These are phyloP conservation scores for Durusdinium trenchii DNA, from an alignment of 73 alveolate genomes.

Conservation along the genomic window DNA sequence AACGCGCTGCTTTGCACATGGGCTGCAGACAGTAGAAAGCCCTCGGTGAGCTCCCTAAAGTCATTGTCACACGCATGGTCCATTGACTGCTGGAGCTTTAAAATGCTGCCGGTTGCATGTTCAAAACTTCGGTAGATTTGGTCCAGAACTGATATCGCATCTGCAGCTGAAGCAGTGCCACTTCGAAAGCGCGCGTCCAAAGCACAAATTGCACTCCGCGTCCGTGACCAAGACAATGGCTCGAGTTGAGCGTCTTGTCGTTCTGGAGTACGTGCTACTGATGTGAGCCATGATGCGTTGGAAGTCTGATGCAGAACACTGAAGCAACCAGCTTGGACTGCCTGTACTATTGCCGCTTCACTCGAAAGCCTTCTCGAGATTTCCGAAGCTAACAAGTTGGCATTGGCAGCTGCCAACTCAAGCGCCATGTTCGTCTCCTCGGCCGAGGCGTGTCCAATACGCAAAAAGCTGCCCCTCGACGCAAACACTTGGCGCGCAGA, in stretches of 20 bases:
- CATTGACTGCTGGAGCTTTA: not conserved
- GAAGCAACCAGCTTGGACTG: not conserved
- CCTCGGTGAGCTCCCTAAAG: conserved; percentile 59
- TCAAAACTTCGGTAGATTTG: conserved; percentile 48
- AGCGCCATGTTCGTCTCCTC: conserved; percentile 10
- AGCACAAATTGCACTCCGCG: conserved; percentile 31
- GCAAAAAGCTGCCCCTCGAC: not conserved
- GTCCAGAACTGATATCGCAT: conserved; percentile 38
- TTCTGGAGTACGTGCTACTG: conserved; percentile 69
- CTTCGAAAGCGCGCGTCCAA: conserved; percentile 26
- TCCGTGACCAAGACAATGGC: conserved; percentile 52
- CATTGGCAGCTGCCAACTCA: conserved; percentile 79
- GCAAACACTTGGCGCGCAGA: conserved; percentile 83
- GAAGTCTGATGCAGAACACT: not conserved
- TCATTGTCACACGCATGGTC: not conserved
- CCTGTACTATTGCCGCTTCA: not conserved
- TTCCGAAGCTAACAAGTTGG: conserved; percentile 54
- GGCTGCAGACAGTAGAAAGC: conserved; percentile 36
- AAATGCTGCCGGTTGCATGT: not conserved
- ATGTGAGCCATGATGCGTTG: not conserved
- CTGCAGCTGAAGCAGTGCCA: conserved; percentile 9
- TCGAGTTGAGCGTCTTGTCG: conserved; percentile 63
- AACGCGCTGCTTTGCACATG: conserved; percentile 27
- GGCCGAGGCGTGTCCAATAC: not conserved
- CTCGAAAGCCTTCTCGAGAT: conserved; percentile 13